These are phyloP conservation scores for Epicoccum sorghinum DNA, from an alignment of 2,329 filamentous ascomycete species.

Conservation along the genomic window DNA sequence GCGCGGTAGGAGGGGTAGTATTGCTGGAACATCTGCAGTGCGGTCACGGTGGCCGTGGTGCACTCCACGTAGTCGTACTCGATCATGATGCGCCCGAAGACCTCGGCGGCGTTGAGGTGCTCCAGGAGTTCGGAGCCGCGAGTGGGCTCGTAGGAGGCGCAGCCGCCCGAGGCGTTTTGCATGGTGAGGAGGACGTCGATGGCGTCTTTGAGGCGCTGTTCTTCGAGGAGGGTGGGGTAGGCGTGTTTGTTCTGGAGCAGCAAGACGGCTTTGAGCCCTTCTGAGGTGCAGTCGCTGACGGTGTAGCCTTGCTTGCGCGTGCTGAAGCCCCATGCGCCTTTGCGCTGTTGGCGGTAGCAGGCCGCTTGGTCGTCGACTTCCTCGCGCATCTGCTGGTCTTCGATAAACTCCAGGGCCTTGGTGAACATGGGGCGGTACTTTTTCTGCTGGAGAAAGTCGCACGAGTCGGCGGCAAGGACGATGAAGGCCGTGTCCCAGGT, in stretches of 20 bases:
- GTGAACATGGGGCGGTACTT: constrained; percentile 83
- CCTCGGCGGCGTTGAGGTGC: constrained; percentile 90
- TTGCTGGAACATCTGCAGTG: constrained; percentile 79
- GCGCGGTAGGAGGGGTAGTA: constrained; percentile 81
- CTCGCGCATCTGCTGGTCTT: constrained; percentile 88
- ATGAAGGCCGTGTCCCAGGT: constrained; percentile 94
- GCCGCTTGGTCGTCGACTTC: constrained; percentile 76
- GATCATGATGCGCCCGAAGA: constrained; percentile 97
- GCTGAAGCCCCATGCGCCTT: constrained; percentile 96
- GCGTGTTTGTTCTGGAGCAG: constrained; percentile 76
- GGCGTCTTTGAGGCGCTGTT: constrained; percentile 81
- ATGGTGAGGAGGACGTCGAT: constrained; percentile 90
- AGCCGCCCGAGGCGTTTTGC: constrained; percentile 85
- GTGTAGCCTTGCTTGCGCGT: constrained; percentile 92
- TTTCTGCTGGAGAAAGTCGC: constrained; percentile 76
- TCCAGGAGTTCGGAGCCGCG: constrained; percentile 81
- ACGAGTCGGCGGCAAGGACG: constrained; percentile 80
- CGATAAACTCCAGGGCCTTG: constrained; percentile 83
- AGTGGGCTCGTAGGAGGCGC: constrained; percentile 86
- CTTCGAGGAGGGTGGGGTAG: constrained; percentile 75
- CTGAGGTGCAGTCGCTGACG: constrained; percentile 92
- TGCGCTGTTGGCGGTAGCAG: constrained; percentile 88
- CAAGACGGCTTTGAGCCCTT: constrained; percentile 86
- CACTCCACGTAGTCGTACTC: constrained; percentile 99
- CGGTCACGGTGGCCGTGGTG: constrained; percentile 92